phyloP scores from a whole-genome alignment of 306 rosid genomes.

The Sindora glabra region DNA sequence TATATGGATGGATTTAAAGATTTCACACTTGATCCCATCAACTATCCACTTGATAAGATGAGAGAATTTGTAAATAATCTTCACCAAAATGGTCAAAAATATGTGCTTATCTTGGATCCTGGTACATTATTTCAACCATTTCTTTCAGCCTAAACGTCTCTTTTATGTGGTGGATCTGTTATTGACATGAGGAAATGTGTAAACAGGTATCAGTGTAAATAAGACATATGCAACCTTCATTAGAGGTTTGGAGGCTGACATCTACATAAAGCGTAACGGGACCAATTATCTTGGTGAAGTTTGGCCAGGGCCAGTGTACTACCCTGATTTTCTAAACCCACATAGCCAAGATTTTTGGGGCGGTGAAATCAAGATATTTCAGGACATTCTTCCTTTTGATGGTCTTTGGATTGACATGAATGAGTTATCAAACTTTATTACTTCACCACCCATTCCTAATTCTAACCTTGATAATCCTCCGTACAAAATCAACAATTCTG shows the following conservation, averaged over 20 bases:
- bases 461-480: constrained; percentile 51
- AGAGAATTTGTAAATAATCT: constrained; percentile 23
- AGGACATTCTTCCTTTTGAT: constrained; percentile 32
- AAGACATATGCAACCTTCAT: constrained; percentile 27
- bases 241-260: constrained; percentile 37
- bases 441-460: constrained; percentile 23
- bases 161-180: not conserved
- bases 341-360: constrained; percentile 20
- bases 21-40: constrained; percentile 50
- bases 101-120: constrained; percentile 49
- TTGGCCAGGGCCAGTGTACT: constrained; percentile 54
- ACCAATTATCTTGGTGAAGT: constrained; percentile 39
- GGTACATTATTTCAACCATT: constrained; percentile 13
- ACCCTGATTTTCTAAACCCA: constrained; percentile 45
- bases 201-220: constrained; percentile 40
- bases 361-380: constrained; percentile 37
- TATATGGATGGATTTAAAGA: constrained; percentile 70
- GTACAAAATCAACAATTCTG: constrained; percentile 34
- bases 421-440: constrained; percentile 39
- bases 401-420: constrained; percentile 63
- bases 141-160: not conserved
- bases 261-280: constrained; percentile 34
- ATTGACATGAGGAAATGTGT: not conserved
- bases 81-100: constrained; percentile 39
- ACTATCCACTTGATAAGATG: constrained; percentile 40